phyloP scores from a whole-genome alignment of 2,329 filamentous ascomycete species.

The Phyllachora maydis region DNA sequence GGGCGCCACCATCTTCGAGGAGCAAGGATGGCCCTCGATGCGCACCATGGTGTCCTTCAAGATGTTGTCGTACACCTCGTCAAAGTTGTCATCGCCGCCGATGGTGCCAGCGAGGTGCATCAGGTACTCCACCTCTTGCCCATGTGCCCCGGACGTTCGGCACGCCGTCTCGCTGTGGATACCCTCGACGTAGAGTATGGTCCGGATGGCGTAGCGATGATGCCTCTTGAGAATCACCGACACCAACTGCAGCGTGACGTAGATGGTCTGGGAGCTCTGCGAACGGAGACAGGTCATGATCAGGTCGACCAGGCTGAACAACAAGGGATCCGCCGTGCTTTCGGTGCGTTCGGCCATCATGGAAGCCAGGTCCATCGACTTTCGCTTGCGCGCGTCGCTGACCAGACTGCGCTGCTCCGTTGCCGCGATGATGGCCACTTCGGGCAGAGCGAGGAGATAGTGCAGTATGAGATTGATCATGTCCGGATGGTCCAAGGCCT shows the following conservation, averaged over 20 bases:
- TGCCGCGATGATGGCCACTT: conserved; percentile 18
- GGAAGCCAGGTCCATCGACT: conserved; percentile 72
- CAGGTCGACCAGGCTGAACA: conserved; percentile 88
- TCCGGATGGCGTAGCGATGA: conserved; percentile 66
- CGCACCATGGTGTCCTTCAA: conserved; percentile 49
- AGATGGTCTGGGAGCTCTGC: conserved; percentile 69
- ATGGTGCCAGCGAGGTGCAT: conserved; percentile 47
- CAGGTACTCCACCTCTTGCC: conserved; percentile 54
- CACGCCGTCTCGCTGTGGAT: conserved; percentile 28
- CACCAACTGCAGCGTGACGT: conserved; percentile 71
- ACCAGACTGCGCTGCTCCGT: conserved; percentile 25
- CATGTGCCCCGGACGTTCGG: conserved; percentile 53
- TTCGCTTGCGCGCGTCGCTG: conserved; percentile 58
- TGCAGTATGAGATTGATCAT: conserved; percentile 86
- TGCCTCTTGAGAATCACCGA: conserved; percentile 75
- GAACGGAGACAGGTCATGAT: conserved; percentile 73
- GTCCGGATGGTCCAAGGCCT: conserved; percentile 80
- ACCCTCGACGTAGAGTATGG: conserved; percentile 47
- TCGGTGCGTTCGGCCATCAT: conserved; percentile 60
- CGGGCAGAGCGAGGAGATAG: conserved; percentile 71
- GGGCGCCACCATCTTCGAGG: conserved; percentile 43
- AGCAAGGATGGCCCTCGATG: conserved; percentile 56
- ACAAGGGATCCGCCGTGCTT: conserved; percentile 51
- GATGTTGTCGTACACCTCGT: conserved; percentile 52
- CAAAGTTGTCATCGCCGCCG: conserved; percentile 47